These are phyloP conservation scores for Alternaria infectoria DNA, from an alignment of 2,329 filamentous ascomycete genomes.

Conservation along the genomic window DNA sequence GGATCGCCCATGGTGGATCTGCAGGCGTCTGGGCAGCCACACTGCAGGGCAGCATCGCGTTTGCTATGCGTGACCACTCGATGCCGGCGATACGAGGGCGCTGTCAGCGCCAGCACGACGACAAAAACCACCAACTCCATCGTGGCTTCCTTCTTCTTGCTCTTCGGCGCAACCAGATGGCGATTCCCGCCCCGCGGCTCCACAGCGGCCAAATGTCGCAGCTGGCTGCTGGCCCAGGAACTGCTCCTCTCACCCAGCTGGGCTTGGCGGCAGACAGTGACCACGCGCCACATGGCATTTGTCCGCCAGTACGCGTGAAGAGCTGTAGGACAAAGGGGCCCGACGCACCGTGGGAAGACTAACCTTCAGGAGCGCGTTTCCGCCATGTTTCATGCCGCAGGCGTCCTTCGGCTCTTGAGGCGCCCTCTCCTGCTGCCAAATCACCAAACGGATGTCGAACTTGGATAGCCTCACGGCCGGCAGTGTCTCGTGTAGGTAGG, in stretches of 20 bases:
- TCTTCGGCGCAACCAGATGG: background rate
- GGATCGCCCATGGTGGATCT: conserved; percentile 48
- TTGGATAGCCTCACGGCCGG: conserved; percentile 29
- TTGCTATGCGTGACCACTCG: conserved; percentile 10
- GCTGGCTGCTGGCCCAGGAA: conserved; percentile 16
- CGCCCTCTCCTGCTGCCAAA: conserved; percentile 41
- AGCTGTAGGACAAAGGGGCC: conserved; percentile 16
- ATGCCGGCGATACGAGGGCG: background rate
- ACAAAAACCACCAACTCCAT: background rate
- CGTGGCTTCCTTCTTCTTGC: background rate
- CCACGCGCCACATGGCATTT: conserved; percentile 16
- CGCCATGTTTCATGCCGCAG: conserved; percentile 42
- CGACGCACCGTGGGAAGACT: conserved; percentile 9
- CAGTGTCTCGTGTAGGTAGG: conserved; percentile 3
- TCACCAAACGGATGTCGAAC: conserved; percentile 43
- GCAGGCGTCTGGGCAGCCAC: conserved; percentile 39
- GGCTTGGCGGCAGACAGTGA: conserved; percentile 23
- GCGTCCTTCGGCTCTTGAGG: conserved; percentile 18
- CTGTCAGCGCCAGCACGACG: background rate
- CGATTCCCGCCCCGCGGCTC: conserved; percentile 21
- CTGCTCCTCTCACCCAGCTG: conserved; percentile 26
- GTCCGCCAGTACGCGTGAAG: conserved; percentile 15
- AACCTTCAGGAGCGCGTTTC: conserved; percentile 16
- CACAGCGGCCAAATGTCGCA: conserved; percentile 33
- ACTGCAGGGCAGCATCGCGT: conserved; percentile 40